Percentiles rank a stretch among this genome's conserved stretches.
These are phyloP conservation scores for Pythium phragmiticola DNA, from an alignment of 352 stramenopile species.

Conservation along the genomic window DNA sequence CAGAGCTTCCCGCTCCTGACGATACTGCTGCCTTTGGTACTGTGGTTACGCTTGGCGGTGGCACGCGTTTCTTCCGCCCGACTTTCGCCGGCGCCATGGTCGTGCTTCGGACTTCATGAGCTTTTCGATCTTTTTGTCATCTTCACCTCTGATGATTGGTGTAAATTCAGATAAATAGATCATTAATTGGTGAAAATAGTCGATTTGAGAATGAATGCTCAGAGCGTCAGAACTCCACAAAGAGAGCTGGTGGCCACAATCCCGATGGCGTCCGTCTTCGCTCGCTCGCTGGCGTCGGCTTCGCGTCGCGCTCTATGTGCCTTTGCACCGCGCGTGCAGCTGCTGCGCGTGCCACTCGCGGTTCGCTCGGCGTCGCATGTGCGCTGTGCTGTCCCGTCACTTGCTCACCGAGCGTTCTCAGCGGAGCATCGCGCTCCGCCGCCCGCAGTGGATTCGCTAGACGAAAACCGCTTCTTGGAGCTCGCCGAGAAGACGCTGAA, in stretches of 20 bases:
- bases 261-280: slow-evolving; percentile 9
- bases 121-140: slow-evolving; percentile 18
- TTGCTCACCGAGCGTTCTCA: slow-evolving; percentile 9
- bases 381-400: background rate
- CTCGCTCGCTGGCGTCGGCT: slow-evolving; percentile 15
- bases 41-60: background rate
- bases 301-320: background rate
- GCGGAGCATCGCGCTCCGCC: background rate
- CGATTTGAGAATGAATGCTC: slow-evolving; percentile 10
- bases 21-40: background rate
- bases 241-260: background rate
- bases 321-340: background rate
- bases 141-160: background rate
- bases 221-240: background rate
- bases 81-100: slow-evolving; percentile 10
- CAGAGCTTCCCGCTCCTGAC: background rate
- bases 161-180: background rate
- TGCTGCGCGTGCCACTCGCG: background rate
- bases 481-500: slow-evolving; percentile 73
- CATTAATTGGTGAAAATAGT: slow-evolving; percentile 5
- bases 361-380: background rate
- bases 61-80: slow-evolving; percentile 16
- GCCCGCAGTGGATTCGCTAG: slow-evolving; percentile 30
- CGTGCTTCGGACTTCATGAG: background rate
- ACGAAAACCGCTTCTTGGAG: slow-evolving; percentile 81